Evolutionary conservation across 2,329 filamentous ascomycete species (phyloP).

Genomic region (Tolypocladium sp.): DNA sequence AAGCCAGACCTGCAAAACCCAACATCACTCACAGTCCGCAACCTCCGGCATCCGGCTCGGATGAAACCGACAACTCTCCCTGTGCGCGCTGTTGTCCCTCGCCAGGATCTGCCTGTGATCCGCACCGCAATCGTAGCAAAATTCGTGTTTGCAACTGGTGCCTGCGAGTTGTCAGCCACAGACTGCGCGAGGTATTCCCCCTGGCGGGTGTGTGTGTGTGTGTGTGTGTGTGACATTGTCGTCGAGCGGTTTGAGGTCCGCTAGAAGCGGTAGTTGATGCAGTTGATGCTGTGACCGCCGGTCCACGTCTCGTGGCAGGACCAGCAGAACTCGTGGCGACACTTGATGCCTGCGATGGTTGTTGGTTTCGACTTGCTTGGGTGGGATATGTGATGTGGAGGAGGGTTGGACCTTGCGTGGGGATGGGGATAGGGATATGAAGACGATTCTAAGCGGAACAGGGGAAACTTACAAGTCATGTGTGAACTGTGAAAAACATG

Average conservation of each 20-base stretch:
- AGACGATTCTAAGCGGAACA: not conserved
- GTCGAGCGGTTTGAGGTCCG: not conserved
- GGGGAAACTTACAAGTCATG: not conserved
- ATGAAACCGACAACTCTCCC: not conserved
- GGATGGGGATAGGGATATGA: not conserved
- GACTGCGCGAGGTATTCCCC: not conserved
- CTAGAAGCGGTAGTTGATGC: not conserved
- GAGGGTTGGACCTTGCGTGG: no score
- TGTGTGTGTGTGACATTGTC: no score
- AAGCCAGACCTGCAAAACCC: no score
- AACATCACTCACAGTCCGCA: no score
- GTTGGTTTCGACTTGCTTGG: not conserved
- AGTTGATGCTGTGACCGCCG: constrained; percentile 5
- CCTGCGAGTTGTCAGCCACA: not conserved
- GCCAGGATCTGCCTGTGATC: not conserved
- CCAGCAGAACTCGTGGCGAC: constrained; percentile 26
- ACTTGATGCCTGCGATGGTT: constrained; percentile 20
- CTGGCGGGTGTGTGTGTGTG: no score
- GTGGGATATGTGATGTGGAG: not conserved
- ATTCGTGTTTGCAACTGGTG: not conserved
- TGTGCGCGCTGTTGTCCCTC: not conserved
- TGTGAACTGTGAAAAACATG: not conserved
- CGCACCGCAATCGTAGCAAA: not conserved
- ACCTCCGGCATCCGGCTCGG: not conserved
- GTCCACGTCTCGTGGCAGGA: constrained; percentile 15